These are phyloP conservation scores for Botrytis paeoniae DNA, from an alignment of 2,329 filamentous ascomycete genomes.

Conservation along the genomic window DNA sequence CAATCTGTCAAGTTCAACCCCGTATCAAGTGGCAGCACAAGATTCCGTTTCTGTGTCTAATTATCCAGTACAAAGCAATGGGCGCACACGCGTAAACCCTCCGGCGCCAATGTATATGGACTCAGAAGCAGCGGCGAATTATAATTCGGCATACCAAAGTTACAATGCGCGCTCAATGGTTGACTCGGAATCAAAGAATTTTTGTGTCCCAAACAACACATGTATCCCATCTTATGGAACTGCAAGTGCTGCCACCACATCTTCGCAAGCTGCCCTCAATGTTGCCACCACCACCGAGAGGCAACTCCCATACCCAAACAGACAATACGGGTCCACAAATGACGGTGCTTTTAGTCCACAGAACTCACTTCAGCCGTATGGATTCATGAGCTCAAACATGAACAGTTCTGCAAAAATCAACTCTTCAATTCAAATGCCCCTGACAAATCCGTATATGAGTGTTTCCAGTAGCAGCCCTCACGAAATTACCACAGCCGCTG, in stretches of 20 bases:
- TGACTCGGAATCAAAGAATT: constrained; percentile 14
- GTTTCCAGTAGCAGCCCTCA: constrained; percentile 32
- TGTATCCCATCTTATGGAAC: neutral
- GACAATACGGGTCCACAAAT: constrained; percentile 13
- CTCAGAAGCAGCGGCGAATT: neutral
- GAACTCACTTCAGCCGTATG: neutral
- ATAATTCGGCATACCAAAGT: constrained; percentile 12
- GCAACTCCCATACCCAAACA: constrained; percentile 8
- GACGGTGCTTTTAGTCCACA: constrained; percentile 3
- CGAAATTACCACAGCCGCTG: constrained; percentile 24
- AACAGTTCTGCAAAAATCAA: neutral
- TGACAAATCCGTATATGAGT: constrained; percentile 26
- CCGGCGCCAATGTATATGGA: constrained; percentile 8
- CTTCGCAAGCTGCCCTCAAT: neutral
- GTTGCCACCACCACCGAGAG: neutral
- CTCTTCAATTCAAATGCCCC: constrained; percentile 16
- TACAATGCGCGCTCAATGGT: constrained; percentile 10
- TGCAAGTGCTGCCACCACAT: neutral
- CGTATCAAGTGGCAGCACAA: neutral
- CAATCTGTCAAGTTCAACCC: neutral
- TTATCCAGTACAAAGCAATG: constrained; percentile 7
- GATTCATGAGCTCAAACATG: neutral
- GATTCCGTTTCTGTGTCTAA: constrained; percentile 14
- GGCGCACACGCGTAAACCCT: constrained; percentile 1
- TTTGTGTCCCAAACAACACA: neutral